Evolutionary conservation across 2,329 filamentous ascomycete species (phyloP).

Genomic region (Domatiomyces globalis): DNA sequence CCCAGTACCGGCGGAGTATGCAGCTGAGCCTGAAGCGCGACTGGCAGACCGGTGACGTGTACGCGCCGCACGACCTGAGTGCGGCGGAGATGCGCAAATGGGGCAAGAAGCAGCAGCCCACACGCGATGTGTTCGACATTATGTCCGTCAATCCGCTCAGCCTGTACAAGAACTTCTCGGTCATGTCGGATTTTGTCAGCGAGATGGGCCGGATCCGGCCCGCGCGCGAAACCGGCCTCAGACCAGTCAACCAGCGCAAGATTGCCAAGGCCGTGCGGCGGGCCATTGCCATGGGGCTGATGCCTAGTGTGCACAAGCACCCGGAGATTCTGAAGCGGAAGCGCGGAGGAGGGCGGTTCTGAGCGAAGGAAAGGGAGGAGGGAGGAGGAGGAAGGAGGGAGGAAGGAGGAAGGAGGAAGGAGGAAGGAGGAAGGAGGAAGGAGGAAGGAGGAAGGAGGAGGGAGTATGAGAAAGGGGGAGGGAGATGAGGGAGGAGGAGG

Average conservation of each 20-base stretch:
- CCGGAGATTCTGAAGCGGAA: slow-evolving; percentile 55
- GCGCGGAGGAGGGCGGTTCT: not conserved
- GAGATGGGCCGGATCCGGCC: slow-evolving; percentile 73
- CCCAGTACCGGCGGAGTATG: not conserved
- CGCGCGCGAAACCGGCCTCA: slow-evolving; percentile 59
- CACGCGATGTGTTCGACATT: slow-evolving; percentile 62
- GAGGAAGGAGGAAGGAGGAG: slow-evolving; percentile 18
- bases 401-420: too few relatives aligned
- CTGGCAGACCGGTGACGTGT: slow-evolving; percentile 70
- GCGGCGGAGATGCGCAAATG: slow-evolving; percentile 69
- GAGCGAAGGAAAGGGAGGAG: not conserved
- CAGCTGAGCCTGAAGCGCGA: slow-evolving; percentile 31
- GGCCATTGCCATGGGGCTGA: slow-evolving; percentile 75
- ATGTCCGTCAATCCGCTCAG: slow-evolving; percentile 66
- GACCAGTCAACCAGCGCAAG: slow-evolving; percentile 80
- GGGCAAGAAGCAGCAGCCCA: slow-evolving; percentile 42
- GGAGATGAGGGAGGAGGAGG: not conserved
- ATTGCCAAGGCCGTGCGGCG: slow-evolving; percentile 85
- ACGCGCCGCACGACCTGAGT: slow-evolving; percentile 76
- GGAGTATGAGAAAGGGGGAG: slow-evolving; percentile 14
- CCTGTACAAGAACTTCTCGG: slow-evolving; percentile 89
- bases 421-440: too few relatives aligned
- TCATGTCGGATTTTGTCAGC: slow-evolving; percentile 81
- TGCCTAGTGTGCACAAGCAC: slow-evolving; percentile 82
- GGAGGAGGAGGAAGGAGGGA: too few relatives aligned